Percentiles rank a stretch among this genome's conserved stretches.
phyloP scores from a whole-genome alignment of 2,329 filamentous ascomycete species.

The Fusarium verticillioides region DNA sequence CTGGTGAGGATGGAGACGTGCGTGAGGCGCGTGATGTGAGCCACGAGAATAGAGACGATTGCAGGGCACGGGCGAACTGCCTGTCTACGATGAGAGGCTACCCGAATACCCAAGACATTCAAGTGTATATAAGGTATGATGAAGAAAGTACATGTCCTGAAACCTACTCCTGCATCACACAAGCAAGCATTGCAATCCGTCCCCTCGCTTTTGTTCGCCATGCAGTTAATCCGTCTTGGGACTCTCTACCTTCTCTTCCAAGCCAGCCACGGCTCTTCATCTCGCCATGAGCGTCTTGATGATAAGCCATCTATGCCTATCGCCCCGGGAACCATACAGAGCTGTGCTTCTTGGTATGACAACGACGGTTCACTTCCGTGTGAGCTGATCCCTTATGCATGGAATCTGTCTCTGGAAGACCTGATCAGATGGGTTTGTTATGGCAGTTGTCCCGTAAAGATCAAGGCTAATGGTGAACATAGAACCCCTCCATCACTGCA shows the following conservation, averaged over 20 bases:
- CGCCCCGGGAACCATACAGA: neutral
- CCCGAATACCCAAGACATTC: neutral
- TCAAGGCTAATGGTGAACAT: neutral
- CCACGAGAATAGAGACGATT: too few species aligned
- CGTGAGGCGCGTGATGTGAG: too few species aligned
- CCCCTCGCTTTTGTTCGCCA: neutral
- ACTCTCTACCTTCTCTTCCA: neutral
- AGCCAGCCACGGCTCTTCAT: neutral
- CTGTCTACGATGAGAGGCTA: neutral
- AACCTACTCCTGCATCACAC: neutral
- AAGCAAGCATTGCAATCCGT: too few species aligned
- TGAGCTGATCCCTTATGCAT: neutral
- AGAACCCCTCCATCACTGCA: too few species aligned
- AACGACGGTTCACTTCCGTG: neutral
- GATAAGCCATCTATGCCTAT: neutral
- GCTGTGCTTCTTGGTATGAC: neutral
- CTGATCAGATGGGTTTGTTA: neutral
- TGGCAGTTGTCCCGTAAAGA: fast-evolving
- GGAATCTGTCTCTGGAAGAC: neutral
- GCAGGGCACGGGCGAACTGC: neutral
- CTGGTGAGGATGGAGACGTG: too few species aligned
- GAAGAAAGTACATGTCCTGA: neutral
- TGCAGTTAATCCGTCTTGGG: neutral
- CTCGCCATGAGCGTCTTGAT: neutral
- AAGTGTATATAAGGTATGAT: neutral